Evolutionary conservation across 495 filamentous ascomycete genomes (phyloP).

Genomic region (Lophiotrema nucula): DNA sequence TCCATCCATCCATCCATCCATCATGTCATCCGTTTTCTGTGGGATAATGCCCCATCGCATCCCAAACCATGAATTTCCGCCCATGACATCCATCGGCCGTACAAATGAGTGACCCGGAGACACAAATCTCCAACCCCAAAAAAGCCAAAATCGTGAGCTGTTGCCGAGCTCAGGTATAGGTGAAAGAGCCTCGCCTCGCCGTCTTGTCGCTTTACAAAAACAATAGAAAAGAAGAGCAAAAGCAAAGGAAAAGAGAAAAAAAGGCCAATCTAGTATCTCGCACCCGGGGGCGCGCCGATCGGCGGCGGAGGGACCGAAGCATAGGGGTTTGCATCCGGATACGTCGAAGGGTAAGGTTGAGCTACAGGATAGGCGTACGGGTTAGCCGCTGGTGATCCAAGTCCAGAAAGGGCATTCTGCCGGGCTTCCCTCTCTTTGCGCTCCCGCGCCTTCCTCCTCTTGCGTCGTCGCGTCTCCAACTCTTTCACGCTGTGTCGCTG

Average conservation of each 20-base stretch:
- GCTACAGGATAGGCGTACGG: constrained; percentile 36
- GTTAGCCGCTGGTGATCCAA: constrained; percentile 23
- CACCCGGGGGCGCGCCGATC: constrained; percentile 33
- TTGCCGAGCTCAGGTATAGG: no score
- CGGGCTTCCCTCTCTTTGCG: constrained; percentile 27
- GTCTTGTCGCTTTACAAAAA: no score
- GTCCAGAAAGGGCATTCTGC: constrained; percentile 25
- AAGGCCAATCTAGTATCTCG: constrained; percentile 30
- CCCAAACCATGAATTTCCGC: no score
- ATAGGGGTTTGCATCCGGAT: constrained; percentile 40
- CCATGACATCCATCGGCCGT: no score
- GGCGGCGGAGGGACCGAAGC: constrained; percentile 38
- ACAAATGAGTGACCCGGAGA: no score
- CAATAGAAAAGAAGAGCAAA: not conserved
- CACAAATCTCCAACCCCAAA: no score
- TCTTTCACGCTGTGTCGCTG: constrained; percentile 55
- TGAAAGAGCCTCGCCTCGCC: no score
- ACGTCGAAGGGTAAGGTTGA: constrained; percentile 30
- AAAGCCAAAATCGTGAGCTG: no score
- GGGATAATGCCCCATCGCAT: no score
- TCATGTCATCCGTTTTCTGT: no score
- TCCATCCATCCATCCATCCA: no score
- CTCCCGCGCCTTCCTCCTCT: constrained; percentile 36
- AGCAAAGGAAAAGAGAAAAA: not conserved
- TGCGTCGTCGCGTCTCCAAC: constrained; percentile 50